These are phyloP conservation scores for Chytridium lagenaria DNA, from an alignment of 371 early-diverging fungal species.

Conservation along the genomic window DNA sequence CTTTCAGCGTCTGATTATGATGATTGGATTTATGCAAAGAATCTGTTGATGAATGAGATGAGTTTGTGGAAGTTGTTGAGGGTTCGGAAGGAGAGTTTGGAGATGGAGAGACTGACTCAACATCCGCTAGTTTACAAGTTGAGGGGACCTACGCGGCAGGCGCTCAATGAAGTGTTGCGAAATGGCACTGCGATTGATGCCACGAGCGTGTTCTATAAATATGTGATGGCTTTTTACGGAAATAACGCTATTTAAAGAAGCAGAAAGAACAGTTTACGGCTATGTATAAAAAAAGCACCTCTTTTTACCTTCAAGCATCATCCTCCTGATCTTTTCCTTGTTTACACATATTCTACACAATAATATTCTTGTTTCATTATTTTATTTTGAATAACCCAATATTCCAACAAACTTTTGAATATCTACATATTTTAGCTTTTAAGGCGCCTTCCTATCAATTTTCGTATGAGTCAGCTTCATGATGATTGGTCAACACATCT, in stretches of 20 bases:
- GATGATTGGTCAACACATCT: too few species aligned
- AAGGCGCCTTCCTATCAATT: too few species aligned
- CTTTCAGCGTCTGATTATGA: background rate
- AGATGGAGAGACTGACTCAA: background rate
- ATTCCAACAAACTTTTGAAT: too few species aligned
- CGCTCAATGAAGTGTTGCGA: background rate
- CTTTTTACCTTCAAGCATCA: background rate
- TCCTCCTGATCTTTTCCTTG: background rate
- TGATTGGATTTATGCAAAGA: slow-evolving; percentile 12
- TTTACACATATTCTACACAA: background rate
- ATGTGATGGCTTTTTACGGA: background rate
- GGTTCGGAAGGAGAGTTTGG: background rate
- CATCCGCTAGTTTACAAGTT: background rate
- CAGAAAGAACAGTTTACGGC: too few species aligned
- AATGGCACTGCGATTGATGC: background rate
- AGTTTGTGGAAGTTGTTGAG: background rate
- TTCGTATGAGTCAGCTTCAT: too few species aligned
- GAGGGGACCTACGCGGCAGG: background rate
- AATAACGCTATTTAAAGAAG: too few species aligned
- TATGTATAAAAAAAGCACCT: background rate
- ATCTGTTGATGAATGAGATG: background rate
- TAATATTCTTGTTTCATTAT: background rate
- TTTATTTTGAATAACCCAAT: too few species aligned
- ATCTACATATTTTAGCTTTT: too few species aligned
- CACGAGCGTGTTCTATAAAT: background rate